Percentiles rank a stretch among this genome's conserved stretches.
phyloP scores from a whole-genome alignment of 2,329 filamentous ascomycete species.

The Coniella lustricola region DNA sequence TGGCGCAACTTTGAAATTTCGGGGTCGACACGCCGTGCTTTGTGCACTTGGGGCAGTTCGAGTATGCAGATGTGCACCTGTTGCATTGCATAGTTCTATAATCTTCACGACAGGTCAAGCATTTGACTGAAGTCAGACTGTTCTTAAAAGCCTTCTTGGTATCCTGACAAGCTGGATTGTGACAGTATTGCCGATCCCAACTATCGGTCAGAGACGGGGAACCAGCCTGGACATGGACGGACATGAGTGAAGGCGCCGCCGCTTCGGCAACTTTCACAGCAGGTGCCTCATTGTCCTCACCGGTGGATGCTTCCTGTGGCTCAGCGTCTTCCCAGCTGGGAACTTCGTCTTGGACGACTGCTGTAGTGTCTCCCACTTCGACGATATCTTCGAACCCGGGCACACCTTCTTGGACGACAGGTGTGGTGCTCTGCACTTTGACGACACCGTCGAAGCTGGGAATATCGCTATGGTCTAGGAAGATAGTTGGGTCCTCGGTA shows the following conservation, averaged over 20 bases:
- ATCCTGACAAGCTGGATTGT: background rate
- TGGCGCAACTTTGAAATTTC: background rate
- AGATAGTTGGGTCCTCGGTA: slow-evolving; percentile 7
- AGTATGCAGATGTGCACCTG: background rate
- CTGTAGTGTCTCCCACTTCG: too few relatives aligned
- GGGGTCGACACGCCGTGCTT: background rate
- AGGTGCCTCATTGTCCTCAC: too few relatives aligned
- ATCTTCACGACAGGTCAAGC: background rate
- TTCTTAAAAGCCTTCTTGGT: background rate
- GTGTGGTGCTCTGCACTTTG: background rate
- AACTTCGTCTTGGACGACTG: too few relatives aligned
- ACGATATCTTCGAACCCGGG: too few relatives aligned
- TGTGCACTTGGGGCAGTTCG: background rate
- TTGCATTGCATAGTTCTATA: background rate
- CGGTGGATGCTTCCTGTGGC: too few relatives aligned
- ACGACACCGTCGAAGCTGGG: background rate
- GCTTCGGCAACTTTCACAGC: too few relatives aligned
- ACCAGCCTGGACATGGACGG: too few relatives aligned
- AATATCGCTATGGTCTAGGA: background rate
- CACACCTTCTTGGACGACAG: background rate
- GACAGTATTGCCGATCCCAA: background rate
- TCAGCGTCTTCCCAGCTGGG: too few relatives aligned
- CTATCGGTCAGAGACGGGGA: background rate
- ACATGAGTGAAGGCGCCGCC: background rate
- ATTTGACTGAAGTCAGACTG: rapidly evolving